phyloP scores from a whole-genome alignment of 73 alveolate species.

The Tetrahymena malaccensis region DNA sequence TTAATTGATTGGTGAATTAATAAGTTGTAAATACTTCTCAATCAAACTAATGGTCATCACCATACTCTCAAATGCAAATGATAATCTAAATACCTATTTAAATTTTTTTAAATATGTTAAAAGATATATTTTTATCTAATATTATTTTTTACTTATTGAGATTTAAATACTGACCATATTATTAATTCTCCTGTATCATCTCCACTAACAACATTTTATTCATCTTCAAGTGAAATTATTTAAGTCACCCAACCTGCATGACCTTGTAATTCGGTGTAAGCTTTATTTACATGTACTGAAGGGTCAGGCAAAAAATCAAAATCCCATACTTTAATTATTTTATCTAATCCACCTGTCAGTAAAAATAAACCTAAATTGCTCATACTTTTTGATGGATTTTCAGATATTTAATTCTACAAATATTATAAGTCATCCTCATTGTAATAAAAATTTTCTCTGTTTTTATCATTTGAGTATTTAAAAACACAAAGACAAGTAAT shows the following conservation, averaged over 20 bases:
- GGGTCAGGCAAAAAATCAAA: conserved; percentile 1
- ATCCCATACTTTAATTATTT: conserved; percentile 27
- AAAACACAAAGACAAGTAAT: conserved; percentile 9
- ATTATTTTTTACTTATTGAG: neutral
- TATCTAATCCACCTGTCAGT: conserved; percentile 21
- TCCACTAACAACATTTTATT: conserved; percentile 21
- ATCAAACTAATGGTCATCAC: neutral
- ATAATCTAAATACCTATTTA: conserved; percentile 1
- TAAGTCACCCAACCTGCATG: conserved; percentile 29
- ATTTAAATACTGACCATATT: conserved; percentile 7
- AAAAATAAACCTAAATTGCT: conserved; percentile 16
- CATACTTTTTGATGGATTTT: neutral
- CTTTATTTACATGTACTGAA: neutral
- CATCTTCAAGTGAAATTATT: conserved; percentile 9
- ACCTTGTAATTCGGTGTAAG: conserved; percentile 1
- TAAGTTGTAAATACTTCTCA: neutral
- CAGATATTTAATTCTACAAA: neutral
- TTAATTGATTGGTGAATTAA: too few relatives aligned
- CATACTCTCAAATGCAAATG: conserved; percentile 6
- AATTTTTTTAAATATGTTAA: neutral
- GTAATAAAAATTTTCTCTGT: conserved; percentile 1
- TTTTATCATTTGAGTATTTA: conserved; percentile 20
- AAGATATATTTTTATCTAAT: neutral
- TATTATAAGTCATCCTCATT: conserved; percentile 3
- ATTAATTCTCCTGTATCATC: conserved; percentile 32